Conservation (phyloP, 208 protist species). For the Wallacemonas sp. region DNA sequence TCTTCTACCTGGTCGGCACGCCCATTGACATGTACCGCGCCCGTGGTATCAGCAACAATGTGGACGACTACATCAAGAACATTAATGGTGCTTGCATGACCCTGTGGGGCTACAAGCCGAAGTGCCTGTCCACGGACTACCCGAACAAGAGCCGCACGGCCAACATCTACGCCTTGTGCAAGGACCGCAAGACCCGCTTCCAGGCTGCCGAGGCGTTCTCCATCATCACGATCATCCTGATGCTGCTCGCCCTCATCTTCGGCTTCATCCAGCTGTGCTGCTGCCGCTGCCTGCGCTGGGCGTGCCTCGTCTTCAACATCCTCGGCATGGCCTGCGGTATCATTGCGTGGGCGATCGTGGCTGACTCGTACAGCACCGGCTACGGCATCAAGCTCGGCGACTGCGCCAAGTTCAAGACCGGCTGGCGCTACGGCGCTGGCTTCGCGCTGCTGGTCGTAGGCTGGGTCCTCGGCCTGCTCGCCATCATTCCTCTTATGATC, state of each 20-base stretch:
- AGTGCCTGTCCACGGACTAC: constrained; percentile 9
- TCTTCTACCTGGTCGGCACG: constrained; percentile 49
- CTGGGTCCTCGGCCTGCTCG: constrained; percentile 44
- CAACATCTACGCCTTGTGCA: constrained; percentile 25
- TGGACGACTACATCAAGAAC: neutral
- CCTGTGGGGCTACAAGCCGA: constrained; percentile 17
- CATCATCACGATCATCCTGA: constrained; percentile 37
- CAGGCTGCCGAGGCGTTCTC: constrained; percentile 38
- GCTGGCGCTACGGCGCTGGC: constrained; percentile 40
- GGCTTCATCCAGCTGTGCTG: constrained; percentile 50
- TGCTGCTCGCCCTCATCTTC: constrained; percentile 28
- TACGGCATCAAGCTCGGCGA: constrained; percentile 2
- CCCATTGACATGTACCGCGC: constrained; percentile 49
- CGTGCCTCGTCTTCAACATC: constrained; percentile 37
- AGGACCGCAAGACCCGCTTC: constrained; percentile 33
- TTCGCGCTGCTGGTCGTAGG: constrained; percentile 44
- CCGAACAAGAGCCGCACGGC: constrained; percentile 7
- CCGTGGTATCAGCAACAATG: neutral
- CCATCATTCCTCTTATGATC: constrained; percentile 45
- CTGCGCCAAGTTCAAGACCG: constrained; percentile 10
- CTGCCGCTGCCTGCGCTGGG: constrained; percentile 43
- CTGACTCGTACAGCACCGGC: constrained; percentile 30
- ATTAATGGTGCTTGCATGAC: constrained; percentile 12
- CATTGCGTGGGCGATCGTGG: constrained; percentile 36
- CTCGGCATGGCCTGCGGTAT: constrained; percentile 26